Evolutionary conservation across 2,329 filamentous ascomycete species (phyloP), one percentile per base, ranked within the genome.

Genomic region (Trichoderma brevicompactum): DNA sequence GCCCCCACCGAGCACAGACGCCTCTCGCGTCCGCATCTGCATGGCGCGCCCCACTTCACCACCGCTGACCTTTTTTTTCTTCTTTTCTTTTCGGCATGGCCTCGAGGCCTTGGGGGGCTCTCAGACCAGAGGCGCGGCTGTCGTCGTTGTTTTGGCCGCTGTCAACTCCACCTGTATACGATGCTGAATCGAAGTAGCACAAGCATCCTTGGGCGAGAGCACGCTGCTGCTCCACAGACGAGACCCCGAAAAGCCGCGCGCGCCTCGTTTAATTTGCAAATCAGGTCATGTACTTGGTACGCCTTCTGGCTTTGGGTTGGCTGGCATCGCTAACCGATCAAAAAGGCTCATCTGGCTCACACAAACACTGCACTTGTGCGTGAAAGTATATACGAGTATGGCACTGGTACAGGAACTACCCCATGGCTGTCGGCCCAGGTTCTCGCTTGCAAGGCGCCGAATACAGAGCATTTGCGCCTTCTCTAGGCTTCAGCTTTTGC

Each of bases 1-100:
- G 58, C 58, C 58, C 58, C 58, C 58, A 61, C 38, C 46, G 8
- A 61, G 40, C 28, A 7, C 17, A 48, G 9, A 44, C 28, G 23
- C 23, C 23, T 32, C 46, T 48, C 44, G 44, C 44, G 17, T 55
- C 52, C 52, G 52, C 52, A 55, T 41, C 50, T 19, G 19, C 52
- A 52, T 28, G 23, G 23, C 23, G 23, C 23, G 19, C 52, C 41
- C 52, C 52, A 55, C 52, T 34, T 34, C 54, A 36, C 10, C 54
- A 46, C 41, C 41, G 32, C 54, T 10, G 7, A 7, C 7, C 36
- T 8, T 38, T 10, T 28, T 28, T 28, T 28, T 38, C 36, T 8
- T 38, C 6, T 28, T 28, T 28, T 28, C 23, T 28, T 28, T 28
- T 28, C 23, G 23, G 23, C 23, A 28, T 28, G 23, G 23, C 23